These are phyloP conservation scores for Diaporthe eres DNA, from an alignment of 2,329 filamentous ascomycete species.

Conservation along the genomic window DNA sequence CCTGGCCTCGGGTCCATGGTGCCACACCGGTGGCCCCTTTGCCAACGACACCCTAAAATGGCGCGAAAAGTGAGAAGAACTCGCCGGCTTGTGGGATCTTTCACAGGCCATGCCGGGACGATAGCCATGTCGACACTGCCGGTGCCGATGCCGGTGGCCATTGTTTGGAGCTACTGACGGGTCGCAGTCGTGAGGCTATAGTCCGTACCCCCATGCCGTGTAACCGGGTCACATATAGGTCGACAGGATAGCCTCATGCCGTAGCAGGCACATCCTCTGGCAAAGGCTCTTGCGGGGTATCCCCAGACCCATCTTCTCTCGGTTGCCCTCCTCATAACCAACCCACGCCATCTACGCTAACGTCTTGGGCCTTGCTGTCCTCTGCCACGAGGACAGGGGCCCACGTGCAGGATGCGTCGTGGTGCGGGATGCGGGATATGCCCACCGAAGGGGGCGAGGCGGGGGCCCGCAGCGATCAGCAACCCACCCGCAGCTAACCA, in stretches of 20 bases:
- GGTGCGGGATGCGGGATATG: constrained; percentile 18
- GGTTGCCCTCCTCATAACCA: not conserved
- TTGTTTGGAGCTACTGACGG: not conserved
- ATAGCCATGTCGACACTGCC: not conserved
- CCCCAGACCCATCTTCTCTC: constrained; percentile 2
- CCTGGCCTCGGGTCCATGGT: not conserved
- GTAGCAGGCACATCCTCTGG: not conserved
- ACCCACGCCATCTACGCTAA: constrained; percentile 6
- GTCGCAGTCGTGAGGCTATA: not conserved
- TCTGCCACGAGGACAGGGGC: constrained; percentile 9
- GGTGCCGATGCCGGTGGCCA: not conserved
- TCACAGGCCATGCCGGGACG: not conserved
- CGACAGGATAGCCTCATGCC: not conserved
- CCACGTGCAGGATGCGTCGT: not conserved
- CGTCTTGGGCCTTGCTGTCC: not conserved
- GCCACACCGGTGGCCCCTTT: constrained; percentile 21
- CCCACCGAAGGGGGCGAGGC: not conserved
- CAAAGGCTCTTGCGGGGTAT: constrained; percentile 10
- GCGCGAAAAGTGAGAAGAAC: constrained; percentile 3
- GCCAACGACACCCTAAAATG: constrained; percentile 26
- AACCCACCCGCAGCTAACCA: not conserved
- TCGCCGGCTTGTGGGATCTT: not conserved
- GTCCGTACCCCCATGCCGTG: constrained; percentile 4
- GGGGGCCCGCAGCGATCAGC: constrained; percentile 17
- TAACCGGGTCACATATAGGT: not conserved